A percentile compares a stretch with the other conserved stretches of the same genome.
Evolutionary conservation across 805 yeast species (phyloP).

Genomic region (Suhomyces pyralidae): DNA sequence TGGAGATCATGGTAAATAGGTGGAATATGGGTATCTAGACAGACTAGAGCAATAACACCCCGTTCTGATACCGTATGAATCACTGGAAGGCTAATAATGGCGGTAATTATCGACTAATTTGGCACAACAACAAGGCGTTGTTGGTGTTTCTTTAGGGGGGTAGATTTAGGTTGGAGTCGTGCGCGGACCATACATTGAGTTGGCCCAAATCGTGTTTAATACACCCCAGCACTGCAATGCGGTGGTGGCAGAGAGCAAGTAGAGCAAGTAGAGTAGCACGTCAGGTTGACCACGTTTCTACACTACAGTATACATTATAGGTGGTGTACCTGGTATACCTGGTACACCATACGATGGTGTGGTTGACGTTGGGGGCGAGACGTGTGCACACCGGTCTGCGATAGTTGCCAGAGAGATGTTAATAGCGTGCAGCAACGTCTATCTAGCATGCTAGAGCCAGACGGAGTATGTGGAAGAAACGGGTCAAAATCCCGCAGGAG

Average conservation of each 20-base stretch:
- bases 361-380: not conserved
- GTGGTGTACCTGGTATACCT: too few species aligned
- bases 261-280: not conserved
- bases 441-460: not conserved
- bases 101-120: not conserved
- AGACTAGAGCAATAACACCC: slow-evolving; percentile 1
- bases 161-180: not conserved
- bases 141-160: slow-evolving; percentile 3
- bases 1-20: slow-evolving; percentile 25
- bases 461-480: not conserved
- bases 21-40: not conserved
- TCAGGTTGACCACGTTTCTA: too few species aligned
- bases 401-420: slow-evolving; percentile 3
- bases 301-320: too few species aligned
- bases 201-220: too few species aligned
- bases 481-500: not conserved
- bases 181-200: too few species aligned
- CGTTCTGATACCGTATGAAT: not conserved
- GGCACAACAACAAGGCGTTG: not conserved
- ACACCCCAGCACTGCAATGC: too few species aligned
- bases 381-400: not conserved
- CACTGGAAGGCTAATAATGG: not conserved
- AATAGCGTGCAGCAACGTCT: not conserved
- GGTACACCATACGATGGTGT: too few species aligned
- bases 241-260: too few species aligned